Evolutionary conservation across 805 yeast species (phyloP).

Genomic region (Monosporozyma aerobia): DNA sequence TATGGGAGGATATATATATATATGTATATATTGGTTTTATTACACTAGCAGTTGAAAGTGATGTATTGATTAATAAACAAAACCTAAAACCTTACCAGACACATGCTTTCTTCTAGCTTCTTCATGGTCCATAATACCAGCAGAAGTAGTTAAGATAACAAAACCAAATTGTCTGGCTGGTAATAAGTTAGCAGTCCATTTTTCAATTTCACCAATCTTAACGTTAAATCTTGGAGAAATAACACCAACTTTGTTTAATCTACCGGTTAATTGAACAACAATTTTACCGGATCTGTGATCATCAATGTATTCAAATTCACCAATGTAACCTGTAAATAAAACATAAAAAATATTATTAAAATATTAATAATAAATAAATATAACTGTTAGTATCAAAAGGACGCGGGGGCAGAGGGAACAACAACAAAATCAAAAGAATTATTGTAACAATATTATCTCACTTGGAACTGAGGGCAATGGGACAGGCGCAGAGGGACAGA

Average conservation of each 20-base stretch:
- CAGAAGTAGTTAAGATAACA: conserved; percentile 96
- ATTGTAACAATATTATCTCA: neutral
- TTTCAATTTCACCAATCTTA: conserved; percentile 88
- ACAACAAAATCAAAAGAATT: neutral
- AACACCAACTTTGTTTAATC: conserved; percentile 98
- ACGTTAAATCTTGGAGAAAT: conserved; percentile 98
- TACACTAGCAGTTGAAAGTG: neutral
- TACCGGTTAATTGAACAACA: conserved; percentile 92
- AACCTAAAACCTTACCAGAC: conserved; percentile 96
- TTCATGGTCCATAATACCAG: conserved; percentile 99
- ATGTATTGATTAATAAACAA: conserved; percentile 62
- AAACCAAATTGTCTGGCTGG: conserved; percentile 99
- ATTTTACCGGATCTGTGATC: conserved; percentile 99
- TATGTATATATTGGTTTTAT: neutral
- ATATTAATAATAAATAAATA: neutral
- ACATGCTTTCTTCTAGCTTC: conserved; percentile 99
- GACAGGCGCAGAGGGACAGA: neutral
- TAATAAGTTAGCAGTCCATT: conserved; percentile 95
- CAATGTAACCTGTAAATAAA: conserved; percentile 55
- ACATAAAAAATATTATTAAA: neutral
- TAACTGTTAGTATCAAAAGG: neutral
- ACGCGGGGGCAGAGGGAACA: neutral
- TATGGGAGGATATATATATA: neutral
- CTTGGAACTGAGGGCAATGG: neutral
- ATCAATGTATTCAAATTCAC: conserved; percentile 95